Conservation (phyloP, 371 early-diverging fungal species). For the Saksenaea oblongispora region DNA sequence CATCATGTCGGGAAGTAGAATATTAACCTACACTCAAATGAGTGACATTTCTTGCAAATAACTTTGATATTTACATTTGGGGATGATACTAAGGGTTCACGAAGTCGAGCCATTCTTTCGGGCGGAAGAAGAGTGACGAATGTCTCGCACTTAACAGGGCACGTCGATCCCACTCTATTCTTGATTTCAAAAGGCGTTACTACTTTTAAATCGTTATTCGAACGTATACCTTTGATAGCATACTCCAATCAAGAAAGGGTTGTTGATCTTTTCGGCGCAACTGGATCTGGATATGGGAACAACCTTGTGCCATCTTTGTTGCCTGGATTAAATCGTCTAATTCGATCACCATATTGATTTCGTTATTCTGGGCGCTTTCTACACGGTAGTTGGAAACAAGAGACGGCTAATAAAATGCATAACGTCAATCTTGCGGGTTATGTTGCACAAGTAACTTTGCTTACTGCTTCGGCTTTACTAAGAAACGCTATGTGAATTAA, state of each 20-base stretch:
- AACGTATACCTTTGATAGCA: constrained; percentile 22
- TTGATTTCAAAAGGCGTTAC: constrained; percentile 10
- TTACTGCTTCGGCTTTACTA: constrained; percentile 31
- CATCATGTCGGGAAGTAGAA: constrained; percentile 50
- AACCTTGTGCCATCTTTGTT: constrained; percentile 40
- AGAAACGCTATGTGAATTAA: background rate
- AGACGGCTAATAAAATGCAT: constrained; percentile 34
- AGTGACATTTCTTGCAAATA: background rate
- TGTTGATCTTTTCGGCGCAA: constrained; percentile 44
- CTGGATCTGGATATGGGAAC: constrained; percentile 35
- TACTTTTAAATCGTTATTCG: constrained; percentile 6
- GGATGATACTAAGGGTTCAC: constrained; percentile 12
- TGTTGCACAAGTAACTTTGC: background rate
- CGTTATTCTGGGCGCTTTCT: constrained; percentile 41
- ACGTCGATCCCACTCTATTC: constrained; percentile 8
- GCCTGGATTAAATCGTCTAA: constrained; percentile 52
- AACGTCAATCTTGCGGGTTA: background rate
- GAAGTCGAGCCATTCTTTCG: constrained; percentile 14
- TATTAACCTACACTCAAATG: constrained; percentile 38
- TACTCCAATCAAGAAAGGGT: constrained; percentile 38
- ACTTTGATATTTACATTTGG: constrained; percentile 18
- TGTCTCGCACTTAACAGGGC: constrained; percentile 14
- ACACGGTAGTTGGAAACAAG: constrained; percentile 60
- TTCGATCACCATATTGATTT: constrained; percentile 50
- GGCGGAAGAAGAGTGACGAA: constrained; percentile 12